These are phyloP conservation scores for Hemileccinum rubropunctum DNA, from an alignment of 768 basidiomycete species.

Conservation along the genomic window DNA sequence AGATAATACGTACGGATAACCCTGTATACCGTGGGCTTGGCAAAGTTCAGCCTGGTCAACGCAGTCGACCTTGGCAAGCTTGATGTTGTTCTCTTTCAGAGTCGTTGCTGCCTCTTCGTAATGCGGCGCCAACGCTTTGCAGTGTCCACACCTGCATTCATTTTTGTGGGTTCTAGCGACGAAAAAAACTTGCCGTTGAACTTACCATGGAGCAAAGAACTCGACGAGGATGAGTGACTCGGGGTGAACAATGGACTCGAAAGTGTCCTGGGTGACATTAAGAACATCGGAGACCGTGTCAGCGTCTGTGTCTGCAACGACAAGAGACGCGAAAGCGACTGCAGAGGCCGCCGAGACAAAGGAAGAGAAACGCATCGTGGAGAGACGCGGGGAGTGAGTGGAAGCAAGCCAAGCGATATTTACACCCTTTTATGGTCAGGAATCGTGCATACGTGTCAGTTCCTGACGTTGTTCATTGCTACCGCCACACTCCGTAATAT, in stretches of 20 bases:
- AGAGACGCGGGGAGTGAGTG: constrained; percentile 18
- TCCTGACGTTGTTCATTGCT: no score
- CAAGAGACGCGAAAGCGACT: constrained; percentile 53
- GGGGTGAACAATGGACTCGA: constrained; percentile 59
- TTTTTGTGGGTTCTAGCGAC: neutral
- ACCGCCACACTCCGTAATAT: no score
- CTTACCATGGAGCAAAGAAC: constrained; percentile 89
- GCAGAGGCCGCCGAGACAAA: constrained; percentile 49
- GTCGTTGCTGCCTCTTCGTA: constrained; percentile 92
- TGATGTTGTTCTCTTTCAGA: constrained; percentile 87
- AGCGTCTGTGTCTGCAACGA: constrained; percentile 41
- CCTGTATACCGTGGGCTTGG: constrained; percentile 80
- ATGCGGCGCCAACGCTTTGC: constrained; percentile 91
- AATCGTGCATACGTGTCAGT: constrained; percentile 31
- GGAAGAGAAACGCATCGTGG: constrained; percentile 62
- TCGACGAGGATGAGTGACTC: constrained; percentile 86
- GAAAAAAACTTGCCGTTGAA: neutral
- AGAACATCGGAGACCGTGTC: constrained; percentile 71
- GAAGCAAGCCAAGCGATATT: neutral
- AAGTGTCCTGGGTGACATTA: constrained; percentile 65
- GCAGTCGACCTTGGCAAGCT: constrained; percentile 95
- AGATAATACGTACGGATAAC: constrained; percentile 76
- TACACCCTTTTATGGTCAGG: constrained; percentile 21
- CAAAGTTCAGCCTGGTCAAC: constrained; percentile 93
- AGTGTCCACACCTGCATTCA: constrained; percentile 82